Evolutionary conservation across 176 grass and related monocot species (phyloP).

Genomic region (Elaeis guineensis): DNA sequence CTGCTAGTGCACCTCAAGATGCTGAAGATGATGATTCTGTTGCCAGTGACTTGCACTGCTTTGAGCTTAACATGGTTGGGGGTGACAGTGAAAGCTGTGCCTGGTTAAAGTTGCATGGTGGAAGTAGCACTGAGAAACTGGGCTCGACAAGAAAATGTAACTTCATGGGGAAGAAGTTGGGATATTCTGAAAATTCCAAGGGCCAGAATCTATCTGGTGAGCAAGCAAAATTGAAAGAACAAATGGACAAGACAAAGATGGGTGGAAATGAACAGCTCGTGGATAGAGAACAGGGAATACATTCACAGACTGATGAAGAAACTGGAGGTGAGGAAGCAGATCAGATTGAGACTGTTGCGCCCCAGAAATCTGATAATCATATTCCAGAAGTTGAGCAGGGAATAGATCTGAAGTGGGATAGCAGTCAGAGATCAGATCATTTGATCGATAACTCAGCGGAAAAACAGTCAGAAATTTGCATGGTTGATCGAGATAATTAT

Average conservation of each 20-base stretch:
- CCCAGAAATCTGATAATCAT: slow-evolving; percentile 28
- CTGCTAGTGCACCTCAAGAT: slow-evolving; percentile 69
- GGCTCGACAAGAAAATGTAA: slow-evolving; percentile 30
- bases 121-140: slow-evolving; percentile 27
- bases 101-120: slow-evolving; percentile 15
- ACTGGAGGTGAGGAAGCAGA: slow-evolving; percentile 5
- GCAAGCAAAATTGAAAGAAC: slow-evolving; percentile 10
- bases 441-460: not conserved
- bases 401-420: not conserved
- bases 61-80: slow-evolving; percentile 70
- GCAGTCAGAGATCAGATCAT: not conserved
- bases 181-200: slow-evolving; percentile 30
- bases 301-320: slow-evolving; percentile 2
- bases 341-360: slow-evolving; percentile 38
- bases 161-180: slow-evolving; percentile 24
- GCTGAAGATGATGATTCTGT: slow-evolving; percentile 80
- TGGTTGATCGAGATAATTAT: slow-evolving; percentile 11
- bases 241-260: slow-evolving; percentile 20
- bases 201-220: slow-evolving; percentile 25
- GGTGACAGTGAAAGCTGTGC: slow-evolving; percentile 23
- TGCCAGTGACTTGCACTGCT: slow-evolving; percentile 78
- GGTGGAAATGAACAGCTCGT: slow-evolving; percentile 23
- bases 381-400: slow-evolving; percentile 9
- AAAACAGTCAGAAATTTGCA: slow-evolving; percentile 41
- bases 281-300: slow-evolving; percentile 20